phyloP scores from a whole-genome alignment of 306 rosid species.

The Inga oerstediana region DNA sequence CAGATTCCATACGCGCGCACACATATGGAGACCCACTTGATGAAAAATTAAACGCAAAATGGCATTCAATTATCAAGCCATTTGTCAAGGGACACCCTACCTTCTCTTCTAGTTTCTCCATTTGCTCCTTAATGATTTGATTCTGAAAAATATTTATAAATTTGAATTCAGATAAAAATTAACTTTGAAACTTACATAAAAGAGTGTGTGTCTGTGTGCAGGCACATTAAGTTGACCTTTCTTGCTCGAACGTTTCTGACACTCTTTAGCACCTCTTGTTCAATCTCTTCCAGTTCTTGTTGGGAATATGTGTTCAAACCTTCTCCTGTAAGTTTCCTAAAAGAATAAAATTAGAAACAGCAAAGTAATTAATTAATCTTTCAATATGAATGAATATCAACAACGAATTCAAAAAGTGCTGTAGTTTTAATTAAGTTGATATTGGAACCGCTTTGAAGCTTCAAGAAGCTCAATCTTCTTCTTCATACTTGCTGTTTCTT shows the following conservation, averaged over 20 bases:
- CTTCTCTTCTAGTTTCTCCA: neutral
- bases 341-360: neutral
- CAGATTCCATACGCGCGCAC: neutral
- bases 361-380: neutral
- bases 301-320: neutral
- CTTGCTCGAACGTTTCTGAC: neutral
- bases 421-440: neutral
- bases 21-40: neutral
- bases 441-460: slow-evolving; percentile 64
- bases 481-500: slow-evolving; percentile 66
- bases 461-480: slow-evolving; percentile 76
- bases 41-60: neutral
- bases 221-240: neutral
- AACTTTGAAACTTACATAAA: neutral
- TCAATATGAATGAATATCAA: neutral
- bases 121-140: neutral
- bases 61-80: neutral
- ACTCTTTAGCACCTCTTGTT: neutral
- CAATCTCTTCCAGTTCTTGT: neutral
- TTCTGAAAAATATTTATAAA: neutral
- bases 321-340: neutral
- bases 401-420: neutral
- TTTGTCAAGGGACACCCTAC: neutral
- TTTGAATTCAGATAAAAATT: neutral
- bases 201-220: neutral